These are phyloP conservation scores for Raddia guianensis DNA, from an alignment of 176 grass and related monocot genomes.

Conservation along the genomic window DNA sequence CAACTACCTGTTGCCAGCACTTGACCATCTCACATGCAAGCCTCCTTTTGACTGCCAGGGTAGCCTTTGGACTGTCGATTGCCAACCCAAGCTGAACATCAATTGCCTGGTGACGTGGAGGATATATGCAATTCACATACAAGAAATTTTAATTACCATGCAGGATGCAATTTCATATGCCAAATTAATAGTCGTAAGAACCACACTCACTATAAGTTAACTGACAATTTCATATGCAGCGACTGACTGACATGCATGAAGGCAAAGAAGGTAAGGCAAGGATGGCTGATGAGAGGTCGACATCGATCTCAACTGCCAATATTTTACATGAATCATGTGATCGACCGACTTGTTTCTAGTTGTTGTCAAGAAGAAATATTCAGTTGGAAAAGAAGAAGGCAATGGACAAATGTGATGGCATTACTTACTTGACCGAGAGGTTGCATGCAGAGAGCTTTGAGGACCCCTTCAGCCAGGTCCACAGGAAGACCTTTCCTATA, in stretches of 20 bases:
- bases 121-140: not conserved
- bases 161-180: conserved; percentile 5
- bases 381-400: not conserved
- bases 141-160: not conserved
- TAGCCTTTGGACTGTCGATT: conserved; percentile 92
- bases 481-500: conserved; percentile 88
- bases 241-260: not conserved
- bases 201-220: no score
- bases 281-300: conserved; percentile 26
- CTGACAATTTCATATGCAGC: no score
- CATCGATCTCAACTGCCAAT: conserved; percentile 43
- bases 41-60: conserved; percentile 92
- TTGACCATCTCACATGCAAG: conserved; percentile 98
- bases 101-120: conserved; percentile 59
- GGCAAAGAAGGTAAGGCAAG: no score
- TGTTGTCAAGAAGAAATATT: conserved; percentile 13
- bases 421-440: conserved; percentile 87
- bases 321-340: conserved; percentile 41
- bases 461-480: conserved; percentile 77
- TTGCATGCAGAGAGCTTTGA: conserved; percentile 83
- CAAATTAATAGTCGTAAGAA: not conserved
- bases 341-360: conserved; percentile 7
- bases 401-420: not conserved
- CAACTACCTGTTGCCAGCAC: conserved; percentile 88
- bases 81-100: conserved; percentile 97